Conservation (phyloP, 2,329 filamentous ascomycete species). For the Orbilia brochopaga region DNA sequence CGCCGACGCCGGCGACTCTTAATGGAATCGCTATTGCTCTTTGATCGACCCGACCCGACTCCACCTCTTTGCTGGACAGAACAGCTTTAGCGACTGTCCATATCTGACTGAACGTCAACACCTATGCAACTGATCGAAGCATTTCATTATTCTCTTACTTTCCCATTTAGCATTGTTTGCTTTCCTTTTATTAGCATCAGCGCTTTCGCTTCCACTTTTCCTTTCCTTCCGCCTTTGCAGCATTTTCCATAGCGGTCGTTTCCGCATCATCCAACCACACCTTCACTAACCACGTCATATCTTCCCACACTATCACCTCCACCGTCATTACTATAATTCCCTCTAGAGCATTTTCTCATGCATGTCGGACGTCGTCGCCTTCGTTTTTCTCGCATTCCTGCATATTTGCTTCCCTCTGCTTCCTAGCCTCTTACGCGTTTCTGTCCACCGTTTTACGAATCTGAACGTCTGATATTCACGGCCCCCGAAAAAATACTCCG, state of each 20-base stretch:
- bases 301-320: conserved; percentile 1
- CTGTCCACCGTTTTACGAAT: conserved; percentile 40
- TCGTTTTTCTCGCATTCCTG: conserved; percentile 6
- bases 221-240: neutral
- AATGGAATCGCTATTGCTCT: conserved; percentile 43
- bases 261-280: conserved; percentile 16
- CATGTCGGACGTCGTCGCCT: conserved; percentile 36
- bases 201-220: conserved; percentile 3
- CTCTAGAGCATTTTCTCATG: conserved; percentile 19
- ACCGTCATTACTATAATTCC: conserved; percentile 28
- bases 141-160: neutral
- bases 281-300: conserved; percentile 27
- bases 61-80: neutral
- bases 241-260: conserved; percentile 36
- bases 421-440: conserved; percentile 5
- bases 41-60: conserved; percentile 12
- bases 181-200: conserved; percentile 8
- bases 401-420: neutral
- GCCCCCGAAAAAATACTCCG: conserved; percentile 2
- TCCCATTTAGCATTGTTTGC: neutral
- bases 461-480: conserved; percentile 31
- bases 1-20: conserved; percentile 35
- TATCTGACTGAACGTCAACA: conserved; percentile 5
- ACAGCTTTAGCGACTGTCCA: neutral
- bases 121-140: neutral